phyloP scores from a whole-genome alignment of 148 eudicot genomes.

The Euryodendron excelsum region DNA sequence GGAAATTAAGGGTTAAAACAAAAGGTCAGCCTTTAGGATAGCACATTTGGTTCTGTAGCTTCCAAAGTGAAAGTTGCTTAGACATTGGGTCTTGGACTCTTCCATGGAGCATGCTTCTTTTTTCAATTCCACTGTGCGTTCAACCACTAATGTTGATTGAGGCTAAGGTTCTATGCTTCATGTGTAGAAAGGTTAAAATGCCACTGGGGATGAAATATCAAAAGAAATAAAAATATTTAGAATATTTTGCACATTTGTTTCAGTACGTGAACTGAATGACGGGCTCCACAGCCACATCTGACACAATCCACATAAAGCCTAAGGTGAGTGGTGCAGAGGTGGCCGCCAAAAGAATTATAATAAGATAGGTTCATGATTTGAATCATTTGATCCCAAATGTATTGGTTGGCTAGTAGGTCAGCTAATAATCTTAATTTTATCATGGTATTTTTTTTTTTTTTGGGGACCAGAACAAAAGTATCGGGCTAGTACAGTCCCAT shows the following conservation, averaged over 20 bases:
- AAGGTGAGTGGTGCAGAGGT: neutral
- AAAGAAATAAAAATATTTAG: neutral
- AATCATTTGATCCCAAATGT: neutral
- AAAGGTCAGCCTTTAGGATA: too few relatives aligned
- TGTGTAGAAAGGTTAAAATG: neutral
- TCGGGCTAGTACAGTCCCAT: neutral
- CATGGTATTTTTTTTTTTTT: neutral
- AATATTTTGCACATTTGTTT: neutral
- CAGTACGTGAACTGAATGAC: neutral
- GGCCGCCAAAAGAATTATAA: neutral
- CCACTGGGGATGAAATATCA: neutral
- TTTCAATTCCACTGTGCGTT: neutral
- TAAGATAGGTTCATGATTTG: neutral
- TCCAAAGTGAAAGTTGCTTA: neutral
- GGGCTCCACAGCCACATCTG: neutral
- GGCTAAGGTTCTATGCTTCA: neutral
- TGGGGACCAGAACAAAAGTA: neutral
- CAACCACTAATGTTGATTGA: neutral
- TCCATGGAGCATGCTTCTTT: neutral
- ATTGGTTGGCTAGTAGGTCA: neutral
- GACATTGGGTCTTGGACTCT: neutral
- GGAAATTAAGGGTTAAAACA: too few relatives aligned
- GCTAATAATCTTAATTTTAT: neutral
- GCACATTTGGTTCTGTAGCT: too few relatives aligned
- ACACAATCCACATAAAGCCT: too few relatives aligned